These are phyloP conservation scores for Candida coquimbonensis DNA, from an alignment of 805 yeast species.

Conservation along the genomic window DNA sequence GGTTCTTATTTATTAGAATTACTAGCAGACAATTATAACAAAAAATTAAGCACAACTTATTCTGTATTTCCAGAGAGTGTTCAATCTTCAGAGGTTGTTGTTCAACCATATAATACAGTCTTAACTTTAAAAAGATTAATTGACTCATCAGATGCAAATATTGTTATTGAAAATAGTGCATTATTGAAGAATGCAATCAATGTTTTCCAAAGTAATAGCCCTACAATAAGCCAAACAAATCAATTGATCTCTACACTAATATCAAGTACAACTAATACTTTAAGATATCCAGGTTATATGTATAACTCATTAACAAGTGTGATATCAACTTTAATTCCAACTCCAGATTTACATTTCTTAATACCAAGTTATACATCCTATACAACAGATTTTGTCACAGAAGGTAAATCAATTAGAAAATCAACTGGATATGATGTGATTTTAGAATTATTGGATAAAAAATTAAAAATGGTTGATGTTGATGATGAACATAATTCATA, in stretches of 20 bases:
- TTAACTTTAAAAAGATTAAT: slow-evolving; percentile 75
- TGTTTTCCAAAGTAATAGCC: slow-evolving; percentile 47
- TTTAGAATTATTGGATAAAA: slow-evolving; percentile 72
- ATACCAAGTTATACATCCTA: slow-evolving; percentile 74
- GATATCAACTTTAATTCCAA: slow-evolving; percentile 75
- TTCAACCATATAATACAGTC: slow-evolving; percentile 91
- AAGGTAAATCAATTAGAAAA: slow-evolving; percentile 53
- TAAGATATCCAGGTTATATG: slow-evolving; percentile 88
- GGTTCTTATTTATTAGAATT: slow-evolving; percentile 79
- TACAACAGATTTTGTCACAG: slow-evolving; percentile 56
- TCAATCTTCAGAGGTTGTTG: slow-evolving; percentile 92
- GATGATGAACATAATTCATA: slow-evolving; percentile 42
- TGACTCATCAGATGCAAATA: slow-evolving; percentile 76
- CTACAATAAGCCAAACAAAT: slow-evolving; percentile 66
- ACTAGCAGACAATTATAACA: slow-evolving; percentile 72
- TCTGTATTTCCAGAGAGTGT: slow-evolving; percentile 78
- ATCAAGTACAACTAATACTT: slow-evolving; percentile 78
- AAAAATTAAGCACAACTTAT: slow-evolving; percentile 77
- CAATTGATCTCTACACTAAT: slow-evolving; percentile 79
- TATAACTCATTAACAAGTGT: slow-evolving; percentile 81
- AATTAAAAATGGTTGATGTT: slow-evolving; percentile 61
- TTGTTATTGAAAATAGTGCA: slow-evolving; percentile 91
- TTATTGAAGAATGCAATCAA: slow-evolving; percentile 63
- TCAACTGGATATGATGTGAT: slow-evolving; percentile 81
- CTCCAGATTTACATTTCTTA: slow-evolving; percentile 74